phyloP scores from a whole-genome alignment of 2,329 filamentous ascomycete genomes.

The Aspergillus hiratsukae region DNA sequence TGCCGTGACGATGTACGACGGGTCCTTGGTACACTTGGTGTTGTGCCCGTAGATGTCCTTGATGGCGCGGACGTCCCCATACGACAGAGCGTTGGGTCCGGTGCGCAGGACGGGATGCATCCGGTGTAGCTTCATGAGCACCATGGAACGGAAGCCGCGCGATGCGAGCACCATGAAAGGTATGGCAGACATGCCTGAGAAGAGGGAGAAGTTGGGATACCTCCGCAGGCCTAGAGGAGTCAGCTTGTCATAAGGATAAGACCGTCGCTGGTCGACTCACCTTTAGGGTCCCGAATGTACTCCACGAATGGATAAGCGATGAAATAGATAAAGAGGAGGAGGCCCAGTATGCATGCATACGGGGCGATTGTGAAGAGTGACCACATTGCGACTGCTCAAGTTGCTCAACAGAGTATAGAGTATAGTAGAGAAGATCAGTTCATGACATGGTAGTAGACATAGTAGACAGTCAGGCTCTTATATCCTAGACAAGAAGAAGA shows the following conservation, averaged over 20 bases:
- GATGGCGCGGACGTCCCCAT: slow-evolving; percentile 40
- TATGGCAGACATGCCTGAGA: slow-evolving; percentile 45
- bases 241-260: no score
- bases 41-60: slow-evolving; percentile 52
- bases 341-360: slow-evolving; percentile 19
- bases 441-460: slow-evolving; percentile 1
- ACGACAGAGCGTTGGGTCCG: slow-evolving; percentile 45
- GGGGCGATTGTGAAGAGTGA: slow-evolving; percentile 16
- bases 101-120: slow-evolving; percentile 44
- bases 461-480: neutral
- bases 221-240: slow-evolving; percentile 38
- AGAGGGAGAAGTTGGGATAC: slow-evolving; percentile 42
- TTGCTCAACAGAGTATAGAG: neutral
- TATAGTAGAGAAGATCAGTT: neutral
- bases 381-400: slow-evolving; percentile 18
- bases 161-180: slow-evolving; percentile 46
- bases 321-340: slow-evolving; percentile 23
- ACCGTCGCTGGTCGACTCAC: slow-evolving; percentile 7
- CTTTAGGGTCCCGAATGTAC: slow-evolving; percentile 27
- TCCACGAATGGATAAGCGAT: slow-evolving; percentile 20
- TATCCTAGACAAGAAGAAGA: neutral
- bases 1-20: slow-evolving; percentile 43
- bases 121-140: slow-evolving; percentile 44
- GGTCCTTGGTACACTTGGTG: slow-evolving; percentile 49
- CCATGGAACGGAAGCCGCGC: slow-evolving; percentile 41